Percentiles rank a stretch among this genome's conserved stretches.
Conservation (phyloP, 2,329 filamentous ascomycete species). For the Fusarium nygamai region DNA sequence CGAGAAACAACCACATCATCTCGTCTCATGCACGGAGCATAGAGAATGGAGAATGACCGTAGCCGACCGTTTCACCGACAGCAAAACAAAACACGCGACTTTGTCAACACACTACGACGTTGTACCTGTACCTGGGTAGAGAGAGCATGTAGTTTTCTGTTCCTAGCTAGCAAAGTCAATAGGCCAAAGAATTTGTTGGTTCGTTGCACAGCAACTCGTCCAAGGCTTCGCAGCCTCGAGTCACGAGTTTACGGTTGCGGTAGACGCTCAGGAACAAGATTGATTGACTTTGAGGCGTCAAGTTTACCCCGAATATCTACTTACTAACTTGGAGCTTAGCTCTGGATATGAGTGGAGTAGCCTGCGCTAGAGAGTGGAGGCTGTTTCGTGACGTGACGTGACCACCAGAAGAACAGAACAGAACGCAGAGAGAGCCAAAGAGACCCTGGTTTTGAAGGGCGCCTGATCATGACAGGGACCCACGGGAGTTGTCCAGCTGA, state of each 20-base stretch:
- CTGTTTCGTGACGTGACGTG: conserved; percentile 30
- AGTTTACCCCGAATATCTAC: conserved; percentile 13
- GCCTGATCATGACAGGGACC: conserved; percentile 31
- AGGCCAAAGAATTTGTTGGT: neutral
- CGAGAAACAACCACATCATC: conserved; percentile 17
- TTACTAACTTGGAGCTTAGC: neutral
- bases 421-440: neutral
- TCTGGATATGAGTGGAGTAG: conserved; percentile 6
- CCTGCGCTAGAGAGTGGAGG: neutral
- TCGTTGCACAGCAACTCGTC: neutral
- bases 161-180: neutral
- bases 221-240: neutral
- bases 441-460: conserved; percentile 26
- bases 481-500: conserved; percentile 27
- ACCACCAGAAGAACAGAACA: conserved; percentile 13
- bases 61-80: conserved; percentile 24
- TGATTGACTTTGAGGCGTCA: conserved; percentile 14
- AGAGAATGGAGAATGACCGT: neutral
- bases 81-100: conserved; percentile 24
- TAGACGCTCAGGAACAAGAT: conserved; percentile 1
- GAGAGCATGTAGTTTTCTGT: neutral
- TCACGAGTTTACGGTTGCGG: neutral
- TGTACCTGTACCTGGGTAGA: neutral
- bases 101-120: conserved; percentile 8
- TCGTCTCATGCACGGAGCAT: neutral